These are phyloP conservation scores for Podaxis sp. DNA, from an alignment of 768 basidiomycete genomes.

Conservation along the genomic window DNA sequence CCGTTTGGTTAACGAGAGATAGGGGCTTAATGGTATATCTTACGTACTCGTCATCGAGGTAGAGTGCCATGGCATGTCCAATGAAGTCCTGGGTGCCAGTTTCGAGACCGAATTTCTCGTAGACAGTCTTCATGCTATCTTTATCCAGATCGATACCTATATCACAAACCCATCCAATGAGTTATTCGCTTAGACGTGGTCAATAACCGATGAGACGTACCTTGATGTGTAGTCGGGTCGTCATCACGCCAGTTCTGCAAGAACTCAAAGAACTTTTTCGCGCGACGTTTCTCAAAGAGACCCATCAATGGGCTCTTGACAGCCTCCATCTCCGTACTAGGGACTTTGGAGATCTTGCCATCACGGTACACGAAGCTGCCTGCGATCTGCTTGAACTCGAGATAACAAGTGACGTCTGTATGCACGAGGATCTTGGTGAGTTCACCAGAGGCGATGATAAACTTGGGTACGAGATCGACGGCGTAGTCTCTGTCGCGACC, in stretches of 20 bases:
- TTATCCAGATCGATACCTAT: slow-evolving; percentile 84
- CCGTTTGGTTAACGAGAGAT: not conserved
- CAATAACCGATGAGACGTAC: slow-evolving; percentile 30
- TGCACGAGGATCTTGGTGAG: slow-evolving; percentile 98
- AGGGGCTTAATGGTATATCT: slow-evolving; percentile 8
- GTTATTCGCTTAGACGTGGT: not conserved
- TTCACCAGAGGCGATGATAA: slow-evolving; percentile 97
- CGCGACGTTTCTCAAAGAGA: slow-evolving; percentile 96
- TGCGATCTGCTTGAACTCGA: slow-evolving; percentile 99
- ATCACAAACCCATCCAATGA: not conserved
- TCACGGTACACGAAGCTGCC: slow-evolving; percentile 98
- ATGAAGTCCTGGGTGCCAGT: slow-evolving; percentile 98
- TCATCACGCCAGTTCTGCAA: slow-evolving; percentile 94
- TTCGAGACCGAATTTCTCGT: slow-evolving; percentile 96
- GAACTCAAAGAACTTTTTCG: slow-evolving; percentile 98
- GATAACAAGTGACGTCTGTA: slow-evolving; percentile 97
- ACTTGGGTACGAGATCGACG: slow-evolving; percentile 97
- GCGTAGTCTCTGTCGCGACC: slow-evolving; percentile 98
- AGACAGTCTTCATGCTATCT: slow-evolving; percentile 91
- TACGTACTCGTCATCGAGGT: slow-evolving; percentile 93
- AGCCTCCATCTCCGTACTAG: slow-evolving; percentile 96
- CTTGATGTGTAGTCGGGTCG: slow-evolving; percentile 95
- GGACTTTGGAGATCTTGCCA: slow-evolving; percentile 95
- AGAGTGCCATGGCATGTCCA: slow-evolving; percentile 98
- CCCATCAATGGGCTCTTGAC: slow-evolving; percentile 96